Base-by-base conservation (phyloP, 352 stramenopile genomes). In the Phytophthora rubi region DNA sequence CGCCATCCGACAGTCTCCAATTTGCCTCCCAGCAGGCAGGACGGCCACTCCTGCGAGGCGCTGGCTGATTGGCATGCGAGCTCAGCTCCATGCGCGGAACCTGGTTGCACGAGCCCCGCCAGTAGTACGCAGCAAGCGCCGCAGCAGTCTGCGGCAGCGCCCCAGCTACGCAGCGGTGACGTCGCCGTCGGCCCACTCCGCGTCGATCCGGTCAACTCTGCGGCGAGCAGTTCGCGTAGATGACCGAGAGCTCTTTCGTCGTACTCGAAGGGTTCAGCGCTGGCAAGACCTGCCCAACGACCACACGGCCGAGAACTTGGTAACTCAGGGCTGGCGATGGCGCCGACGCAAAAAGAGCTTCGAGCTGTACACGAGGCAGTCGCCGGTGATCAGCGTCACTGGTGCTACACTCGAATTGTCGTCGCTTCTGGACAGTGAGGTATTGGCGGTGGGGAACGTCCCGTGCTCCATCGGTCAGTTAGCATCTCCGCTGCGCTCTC, bases 231-330 rank as follows among this genome's bases (percentile, higher is more conserved):
- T 77, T 37, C 54, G 55, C 28, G 51, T 70, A 10, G 37, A 76
- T 53, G 73, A 80, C 53, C 58, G 64, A 23, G 65, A 77, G 42
- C 56, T 77, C 39, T 76, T 77, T 48, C 65, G 73, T 18, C 73
- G 73, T 23, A 49, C 57, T 56, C 68, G 60, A 53, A 69, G 73
- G 32, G 60, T 76, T 13, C 69, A 70, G 26, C 64, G 54, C 2
- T 69, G 59, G 65, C 69, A 69, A 10, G 63, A 73, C 23, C 59
- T 76, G 32, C 54, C 69, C 13, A 69, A 53, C 15, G 55, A 69
- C 16, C 64, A 73, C 21, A 63, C 58, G 3, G 9, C 54, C 2
- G n/a, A 28, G 2, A 65, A 51, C 9, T 37, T 73, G 12, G 55
- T 51, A 21, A 59, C 9, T 15, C 52, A 69, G 53, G 65, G 69